Evolutionary conservation across 176 grass and related monocot species (phyloP).

Genomic region (Triticum dicoccoides): DNA sequence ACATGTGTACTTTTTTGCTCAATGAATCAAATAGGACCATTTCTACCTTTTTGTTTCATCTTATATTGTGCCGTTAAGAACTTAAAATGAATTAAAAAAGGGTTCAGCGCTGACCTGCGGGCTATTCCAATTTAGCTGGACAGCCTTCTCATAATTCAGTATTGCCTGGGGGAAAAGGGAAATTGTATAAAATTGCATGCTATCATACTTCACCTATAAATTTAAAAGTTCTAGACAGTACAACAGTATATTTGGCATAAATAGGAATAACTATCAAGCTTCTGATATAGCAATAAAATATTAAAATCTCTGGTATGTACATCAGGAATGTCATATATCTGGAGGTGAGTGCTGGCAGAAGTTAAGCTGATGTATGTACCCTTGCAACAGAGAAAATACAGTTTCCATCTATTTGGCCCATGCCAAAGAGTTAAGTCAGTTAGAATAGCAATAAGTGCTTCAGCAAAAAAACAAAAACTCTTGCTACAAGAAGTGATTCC

Average conservation of each 20-base stretch:
- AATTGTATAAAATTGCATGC: neutral
- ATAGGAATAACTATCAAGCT: neutral
- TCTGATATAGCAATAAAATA: neutral
- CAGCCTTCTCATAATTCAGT: slow-evolving; percentile 92
- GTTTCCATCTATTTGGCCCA: slow-evolving; percentile 24
- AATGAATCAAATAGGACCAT: slow-evolving; percentile 6
- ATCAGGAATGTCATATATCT: neutral
- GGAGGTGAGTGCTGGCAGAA: neutral
- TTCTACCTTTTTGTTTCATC: neutral
- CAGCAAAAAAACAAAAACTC: neutral
- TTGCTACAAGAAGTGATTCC: neutral
- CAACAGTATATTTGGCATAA: neutral
- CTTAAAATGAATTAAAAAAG: slow-evolving; percentile 19
- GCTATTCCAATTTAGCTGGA: slow-evolving; percentile 98
- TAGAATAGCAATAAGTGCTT: neutral
- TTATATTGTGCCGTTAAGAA: neutral
- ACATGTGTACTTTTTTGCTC: neutral
- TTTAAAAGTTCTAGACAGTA: neutral
- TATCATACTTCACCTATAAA: slow-evolving; percentile 24
- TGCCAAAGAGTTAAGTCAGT: neutral
- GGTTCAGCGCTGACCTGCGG: slow-evolving; percentile 65
- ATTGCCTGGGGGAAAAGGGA: slow-evolving; percentile 57
- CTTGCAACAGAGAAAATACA: neutral
- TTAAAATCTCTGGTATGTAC: neutral
- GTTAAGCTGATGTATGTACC: neutral